Conservation (phyloP, 2,329 filamentous ascomycete genomes). For the Colletotrichum plurivorum region DNA sequence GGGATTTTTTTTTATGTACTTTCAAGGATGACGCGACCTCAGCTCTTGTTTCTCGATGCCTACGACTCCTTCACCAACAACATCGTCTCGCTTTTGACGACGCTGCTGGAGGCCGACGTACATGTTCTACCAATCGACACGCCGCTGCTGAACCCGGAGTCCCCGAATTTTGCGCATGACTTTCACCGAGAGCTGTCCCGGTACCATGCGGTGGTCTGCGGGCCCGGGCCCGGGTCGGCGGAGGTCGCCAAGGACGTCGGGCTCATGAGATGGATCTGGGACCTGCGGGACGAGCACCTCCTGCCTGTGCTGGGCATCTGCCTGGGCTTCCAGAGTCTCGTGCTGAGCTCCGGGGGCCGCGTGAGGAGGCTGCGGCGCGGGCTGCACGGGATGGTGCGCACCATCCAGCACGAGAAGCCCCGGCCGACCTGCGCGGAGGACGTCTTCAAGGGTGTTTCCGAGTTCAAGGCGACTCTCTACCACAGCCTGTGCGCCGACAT, state of each 20-base stretch:
- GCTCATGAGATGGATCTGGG: conserved; percentile 84
- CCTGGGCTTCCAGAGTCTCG: conserved; percentile 88
- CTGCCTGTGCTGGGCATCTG: conserved; percentile 91
- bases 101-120: conserved; percentile 77
- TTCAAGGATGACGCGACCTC: conserved; percentile 50
- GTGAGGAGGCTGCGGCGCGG: conserved; percentile 79
- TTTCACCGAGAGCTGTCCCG: conserved; percentile 66
- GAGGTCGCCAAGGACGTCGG: conserved; percentile 82
- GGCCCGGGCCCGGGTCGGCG: conserved; percentile 91
- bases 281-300: conserved; percentile 67
- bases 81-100: conserved; percentile 85
- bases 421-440: conserved; percentile 53
- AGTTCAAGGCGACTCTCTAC: conserved; percentile 82
- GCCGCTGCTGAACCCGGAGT: conserved; percentile 61
- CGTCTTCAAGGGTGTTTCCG: conserved; percentile 74
- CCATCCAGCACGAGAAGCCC: conserved; percentile 68
- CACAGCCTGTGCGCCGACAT: conserved; percentile 74
- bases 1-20: not conserved
- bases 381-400: conserved; percentile 84
- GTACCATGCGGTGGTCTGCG: conserved; percentile 90
- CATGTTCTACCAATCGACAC: conserved; percentile 80
- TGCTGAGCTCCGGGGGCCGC: conserved; percentile 75
- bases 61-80: conserved; percentile 99
- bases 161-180: conserved; percentile 56
- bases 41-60: conserved; percentile 91